phyloP scores from a whole-genome alignment of 106 monocot species.

The Dendrobium nobile region DNA sequence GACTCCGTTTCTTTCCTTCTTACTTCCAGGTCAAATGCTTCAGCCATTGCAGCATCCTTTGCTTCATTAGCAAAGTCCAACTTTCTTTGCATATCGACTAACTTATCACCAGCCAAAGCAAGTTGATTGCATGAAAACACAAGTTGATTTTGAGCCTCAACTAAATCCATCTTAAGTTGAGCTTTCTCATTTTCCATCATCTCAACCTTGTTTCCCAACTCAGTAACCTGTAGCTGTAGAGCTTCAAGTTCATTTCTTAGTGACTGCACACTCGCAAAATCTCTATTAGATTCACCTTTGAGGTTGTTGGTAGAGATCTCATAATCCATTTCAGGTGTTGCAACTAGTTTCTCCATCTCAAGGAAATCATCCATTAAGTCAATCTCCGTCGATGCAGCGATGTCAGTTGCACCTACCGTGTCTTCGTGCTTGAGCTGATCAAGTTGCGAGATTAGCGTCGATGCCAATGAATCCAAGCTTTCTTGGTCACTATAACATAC shows the following conservation, averaged over 20 bases:
- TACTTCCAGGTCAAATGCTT: conserved; percentile 15
- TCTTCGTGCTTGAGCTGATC: conserved; percentile 62
- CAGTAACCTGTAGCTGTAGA: conserved; percentile 16
- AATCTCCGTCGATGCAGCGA: conserved; percentile 31
- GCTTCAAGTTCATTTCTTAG: conserved; percentile 23
- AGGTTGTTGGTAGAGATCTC: conserved; percentile 11
- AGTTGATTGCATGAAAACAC: conserved; percentile 21
- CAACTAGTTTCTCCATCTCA: conserved; percentile 81
- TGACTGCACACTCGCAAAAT: conserved; percentile 7
- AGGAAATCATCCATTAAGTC: conserved; percentile 93
- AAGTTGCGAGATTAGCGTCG: conserved; percentile 63
- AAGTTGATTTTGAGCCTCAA: conserved; percentile 30
- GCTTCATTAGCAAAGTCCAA: conserved; percentile 27
- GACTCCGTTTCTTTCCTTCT: conserved; percentile 16
- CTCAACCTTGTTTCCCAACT: conserved; percentile 43
- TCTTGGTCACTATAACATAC: conserved; percentile 36
- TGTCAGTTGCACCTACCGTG: conserved; percentile 17
- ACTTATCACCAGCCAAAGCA: conserved; percentile 28
- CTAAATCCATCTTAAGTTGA: conserved; percentile 39
- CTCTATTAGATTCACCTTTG: conserved; percentile 18
- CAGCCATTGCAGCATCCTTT: conserved; percentile 21
- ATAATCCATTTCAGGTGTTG: conserved; percentile 24
- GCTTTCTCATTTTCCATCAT: conserved; percentile 52
- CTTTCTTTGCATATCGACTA: conserved; percentile 33
- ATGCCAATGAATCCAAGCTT: conserved; percentile 61